These are phyloP conservation scores for Craspedostauros australis DNA, from an alignment of 108 stramenopile genomes.

Conservation along the genomic window DNA sequence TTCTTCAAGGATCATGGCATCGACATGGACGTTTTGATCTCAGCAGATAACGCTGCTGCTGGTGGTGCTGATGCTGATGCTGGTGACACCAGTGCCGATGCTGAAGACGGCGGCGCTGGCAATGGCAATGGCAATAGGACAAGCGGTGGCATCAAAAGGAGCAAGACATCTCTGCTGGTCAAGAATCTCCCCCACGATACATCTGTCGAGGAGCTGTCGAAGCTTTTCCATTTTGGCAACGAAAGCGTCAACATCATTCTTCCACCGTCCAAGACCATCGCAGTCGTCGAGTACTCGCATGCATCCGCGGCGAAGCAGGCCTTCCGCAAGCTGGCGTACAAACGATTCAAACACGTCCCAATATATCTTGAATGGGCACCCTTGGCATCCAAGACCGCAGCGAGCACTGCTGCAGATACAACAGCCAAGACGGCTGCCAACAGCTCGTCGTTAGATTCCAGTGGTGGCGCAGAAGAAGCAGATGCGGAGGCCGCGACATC, in stretches of 20 bases:
- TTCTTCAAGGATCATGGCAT: slow-evolving; percentile 89
- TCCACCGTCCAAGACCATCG: slow-evolving; percentile 86
- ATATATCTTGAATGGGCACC: slow-evolving; percentile 99
- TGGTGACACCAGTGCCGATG: slow-evolving; percentile 2
- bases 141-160: slow-evolving; percentile 52
- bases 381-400: slow-evolving; percentile 22
- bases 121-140: slow-evolving; percentile 16
- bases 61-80: slow-evolving; percentile 1
- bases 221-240: slow-evolving; percentile 81
- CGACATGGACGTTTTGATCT: slow-evolving; percentile 81
- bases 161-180: slow-evolving; percentile 83
- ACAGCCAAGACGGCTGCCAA: background rate
- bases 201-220: slow-evolving; percentile 72
- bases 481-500: slow-evolving; percentile 13
- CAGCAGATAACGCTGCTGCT: slow-evolving; percentile 10
- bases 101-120: background rate
- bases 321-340: slow-evolving; percentile 90
- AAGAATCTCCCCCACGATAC: slow-evolving; percentile 95
- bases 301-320: slow-evolving; percentile 85
- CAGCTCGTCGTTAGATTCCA: background rate
- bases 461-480: slow-evolving; percentile 4
- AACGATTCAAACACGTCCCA: slow-evolving; percentile 91
- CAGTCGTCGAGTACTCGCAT: slow-evolving; percentile 88
- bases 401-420: background rate
- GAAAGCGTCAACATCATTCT: slow-evolving; percentile 59